Conservation (phyloP, 1,139 yeast species). For the Kazachstania sp. region DNA sequence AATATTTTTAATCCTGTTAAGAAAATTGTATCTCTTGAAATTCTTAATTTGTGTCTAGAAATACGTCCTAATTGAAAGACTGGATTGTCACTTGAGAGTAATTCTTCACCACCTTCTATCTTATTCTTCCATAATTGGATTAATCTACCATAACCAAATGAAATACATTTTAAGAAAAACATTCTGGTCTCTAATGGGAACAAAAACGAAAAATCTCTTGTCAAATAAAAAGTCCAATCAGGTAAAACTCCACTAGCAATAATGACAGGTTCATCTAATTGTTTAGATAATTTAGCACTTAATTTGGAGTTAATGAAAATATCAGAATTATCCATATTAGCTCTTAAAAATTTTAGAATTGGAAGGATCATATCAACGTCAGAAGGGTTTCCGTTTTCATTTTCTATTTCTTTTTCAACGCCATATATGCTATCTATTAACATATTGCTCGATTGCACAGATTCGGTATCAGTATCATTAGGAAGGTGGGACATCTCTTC, state of each 20-base stretch:
- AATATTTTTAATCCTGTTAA: conserved; percentile 77
- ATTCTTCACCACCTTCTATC: conserved; percentile 37
- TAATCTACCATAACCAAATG: conserved; percentile 83
- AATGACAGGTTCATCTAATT: conserved; percentile 80
- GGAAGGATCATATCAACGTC: conserved; percentile 39
- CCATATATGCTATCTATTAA: conserved; percentile 6
- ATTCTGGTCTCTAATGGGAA: conserved; percentile 80
- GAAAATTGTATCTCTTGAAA: conserved; percentile 61
- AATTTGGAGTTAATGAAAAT: conserved; percentile 70
- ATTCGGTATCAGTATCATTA: conserved; percentile 23
- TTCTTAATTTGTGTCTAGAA: conserved; percentile 70
- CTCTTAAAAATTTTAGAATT: conserved; percentile 45
- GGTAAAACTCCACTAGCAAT: conserved; percentile 87
- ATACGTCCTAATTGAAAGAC: conserved; percentile 59
- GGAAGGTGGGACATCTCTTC: not conserved
- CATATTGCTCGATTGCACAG: conserved; percentile 26
- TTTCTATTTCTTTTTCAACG: not conserved
- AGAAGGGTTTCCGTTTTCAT: conserved; percentile 27
- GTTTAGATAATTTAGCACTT: conserved; percentile 79
- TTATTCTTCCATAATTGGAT: conserved; percentile 70
- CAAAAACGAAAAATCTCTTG: conserved; percentile 68
- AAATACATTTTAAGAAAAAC: conserved; percentile 73
- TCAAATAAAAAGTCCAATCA: conserved; percentile 69
- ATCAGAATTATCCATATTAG: conserved; percentile 34
- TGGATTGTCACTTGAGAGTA: conserved; percentile 19